phyloP scores from a whole-genome alignment of 1,139 yeast species.

The Waltiozyma sp. region DNA sequence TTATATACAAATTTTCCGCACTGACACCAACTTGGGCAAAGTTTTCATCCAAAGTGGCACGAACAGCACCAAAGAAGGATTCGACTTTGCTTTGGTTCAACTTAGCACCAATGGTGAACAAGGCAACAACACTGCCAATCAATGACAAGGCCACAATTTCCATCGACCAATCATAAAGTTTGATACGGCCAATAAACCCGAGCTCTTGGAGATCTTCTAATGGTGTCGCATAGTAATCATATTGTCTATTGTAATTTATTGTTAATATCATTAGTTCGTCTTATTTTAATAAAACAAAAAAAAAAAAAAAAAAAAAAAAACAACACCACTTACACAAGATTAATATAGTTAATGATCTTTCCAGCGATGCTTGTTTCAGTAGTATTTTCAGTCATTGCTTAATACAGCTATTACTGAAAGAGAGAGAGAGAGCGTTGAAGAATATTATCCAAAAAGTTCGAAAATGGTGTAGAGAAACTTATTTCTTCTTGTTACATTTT shows the following conservation, averaged over 20 bases:
- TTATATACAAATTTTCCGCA: slow-evolving; percentile 35
- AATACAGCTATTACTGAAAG: no score
- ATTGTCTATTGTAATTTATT: slow-evolving; percentile 12
- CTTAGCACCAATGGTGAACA: slow-evolving; percentile 45
- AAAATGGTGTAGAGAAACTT: no score
- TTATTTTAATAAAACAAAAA: no score
- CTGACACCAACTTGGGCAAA: slow-evolving; percentile 74
- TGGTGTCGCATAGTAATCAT: slow-evolving; percentile 29
- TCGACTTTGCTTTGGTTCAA: slow-evolving; percentile 48
- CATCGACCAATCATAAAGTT: slow-evolving; percentile 56
- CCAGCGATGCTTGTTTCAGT: background rate
- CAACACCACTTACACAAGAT: background rate
- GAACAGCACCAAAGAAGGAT: slow-evolving; percentile 35
- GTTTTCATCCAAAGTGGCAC: slow-evolving; percentile 45
- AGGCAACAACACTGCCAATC: slow-evolving; percentile 31
- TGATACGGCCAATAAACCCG: slow-evolving; percentile 37
- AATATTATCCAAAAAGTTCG: no score
- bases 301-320: no score
- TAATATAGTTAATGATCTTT: background rate
- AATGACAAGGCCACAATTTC: slow-evolving; percentile 50
- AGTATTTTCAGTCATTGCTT: background rate
- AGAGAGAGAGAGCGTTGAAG: no score
- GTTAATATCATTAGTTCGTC: slow-evolving; percentile 5
- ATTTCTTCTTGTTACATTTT: no score
- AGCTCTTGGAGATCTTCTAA: slow-evolving; percentile 40